Percentiles rank a stretch among this genome's conserved stretches.
Conservation (phyloP, 768 basidiomycete species). For the Kwoniella shandongensis region DNA sequence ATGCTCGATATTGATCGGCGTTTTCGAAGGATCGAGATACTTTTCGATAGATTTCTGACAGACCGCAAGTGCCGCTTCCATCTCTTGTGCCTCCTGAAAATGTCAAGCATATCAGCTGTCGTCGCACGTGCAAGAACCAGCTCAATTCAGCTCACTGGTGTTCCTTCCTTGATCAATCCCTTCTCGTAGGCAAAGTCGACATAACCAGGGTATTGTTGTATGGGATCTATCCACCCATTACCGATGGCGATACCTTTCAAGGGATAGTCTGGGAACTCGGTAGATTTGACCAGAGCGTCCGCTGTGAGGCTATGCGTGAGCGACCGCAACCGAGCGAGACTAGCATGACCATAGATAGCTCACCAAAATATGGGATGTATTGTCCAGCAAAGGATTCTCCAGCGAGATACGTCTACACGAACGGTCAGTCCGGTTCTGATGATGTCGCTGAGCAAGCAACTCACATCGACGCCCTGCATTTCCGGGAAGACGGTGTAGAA, state of each 20-base stretch:
- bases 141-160: slow-evolving; percentile 59
- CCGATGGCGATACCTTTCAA: slow-evolving; percentile 85
- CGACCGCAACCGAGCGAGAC: background rate
- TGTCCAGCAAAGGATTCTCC: slow-evolving; percentile 98
- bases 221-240: slow-evolving; percentile 96
- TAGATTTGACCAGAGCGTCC: slow-evolving; percentile 66
- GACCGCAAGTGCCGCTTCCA: slow-evolving; percentile 61
- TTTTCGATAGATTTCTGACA: slow-evolving; percentile 61
- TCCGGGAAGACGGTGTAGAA: slow-evolving; percentile 93
- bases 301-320: slow-evolving; percentile 57
- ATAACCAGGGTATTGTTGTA: slow-evolving; percentile 83
- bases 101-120: slow-evolving; percentile 2
- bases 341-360: slow-evolving; percentile 32
- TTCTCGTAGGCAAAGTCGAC: slow-evolving; percentile 79
- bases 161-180: slow-evolving; percentile 70
- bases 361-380: slow-evolving; percentile 94
- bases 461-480: slow-evolving; percentile 73
- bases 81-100: slow-evolving; percentile 63
- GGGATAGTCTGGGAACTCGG: slow-evolving; percentile 62
- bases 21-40: slow-evolving; percentile 49
- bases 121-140: slow-evolving; percentile 1
- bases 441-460: too few relatives aligned
- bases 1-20: slow-evolving; percentile 56
- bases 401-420: slow-evolving; percentile 78
- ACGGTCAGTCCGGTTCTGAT: slow-evolving; percentile 5